phyloP scores from a whole-genome alignment of 345 rosid genomes.

The Fremontodendron californicum region DNA sequence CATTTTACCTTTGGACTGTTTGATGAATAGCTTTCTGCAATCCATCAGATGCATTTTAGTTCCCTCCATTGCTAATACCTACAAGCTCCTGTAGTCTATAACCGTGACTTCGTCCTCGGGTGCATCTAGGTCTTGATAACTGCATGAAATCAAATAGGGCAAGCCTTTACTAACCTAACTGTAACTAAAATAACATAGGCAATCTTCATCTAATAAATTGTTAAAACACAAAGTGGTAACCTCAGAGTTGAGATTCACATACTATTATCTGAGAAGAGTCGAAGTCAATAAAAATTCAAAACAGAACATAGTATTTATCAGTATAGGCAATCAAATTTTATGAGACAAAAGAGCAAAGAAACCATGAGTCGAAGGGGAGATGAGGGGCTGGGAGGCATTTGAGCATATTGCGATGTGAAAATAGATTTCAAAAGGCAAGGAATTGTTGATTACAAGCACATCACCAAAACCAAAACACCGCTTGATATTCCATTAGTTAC shows the following conservation, averaged over 20 bases:
- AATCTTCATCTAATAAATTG: background rate
- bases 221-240: background rate
- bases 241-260: background rate
- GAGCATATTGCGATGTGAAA: background rate
- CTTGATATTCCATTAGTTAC: background rate
- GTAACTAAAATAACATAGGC: background rate
- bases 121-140: conserved; percentile 97
- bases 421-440: background rate
- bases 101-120: conserved; percentile 99
- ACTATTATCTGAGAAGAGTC: background rate
- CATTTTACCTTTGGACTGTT: background rate
- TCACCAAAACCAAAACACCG: background rate
- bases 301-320: background rate
- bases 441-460: background rate
- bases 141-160: conserved; percentile 29
- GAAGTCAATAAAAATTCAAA: background rate
- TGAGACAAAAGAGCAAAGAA: too few species aligned
- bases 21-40: background rate
- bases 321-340: background rate
- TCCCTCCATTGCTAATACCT: conserved; percentile 23
- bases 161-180: background rate
- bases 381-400: background rate
- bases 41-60: background rate
- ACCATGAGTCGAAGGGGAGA: background rate
- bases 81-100: conserved; percentile 96